Conservation (phyloP, 192 early-diverging fungal genomes). For the Gryganskiella cystojenkinii region DNA sequence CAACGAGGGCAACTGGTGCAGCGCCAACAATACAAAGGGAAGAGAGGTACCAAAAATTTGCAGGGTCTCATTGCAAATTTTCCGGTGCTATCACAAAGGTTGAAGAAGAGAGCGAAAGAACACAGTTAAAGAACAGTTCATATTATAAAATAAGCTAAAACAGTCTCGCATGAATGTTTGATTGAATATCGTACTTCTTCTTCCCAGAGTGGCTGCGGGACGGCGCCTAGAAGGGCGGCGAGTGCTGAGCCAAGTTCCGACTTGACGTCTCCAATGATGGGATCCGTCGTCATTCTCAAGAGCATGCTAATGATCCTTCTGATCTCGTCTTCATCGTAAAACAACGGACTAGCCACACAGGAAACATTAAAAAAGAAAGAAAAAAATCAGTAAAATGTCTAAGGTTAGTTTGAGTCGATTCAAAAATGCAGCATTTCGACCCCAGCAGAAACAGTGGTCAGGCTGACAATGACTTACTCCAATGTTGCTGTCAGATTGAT, state of each 20-base stretch:
- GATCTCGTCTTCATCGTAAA: conserved; percentile 20
- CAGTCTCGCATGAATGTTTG: not conserved
- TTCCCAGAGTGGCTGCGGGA: conserved; percentile 26
- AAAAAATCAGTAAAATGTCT: not conserved
- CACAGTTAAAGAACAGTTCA: not conserved
- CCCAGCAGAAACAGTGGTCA: not conserved
- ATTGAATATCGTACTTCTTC: conserved; percentile 1
- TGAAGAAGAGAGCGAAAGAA: not conserved
- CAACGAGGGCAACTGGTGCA: conserved; percentile 28
- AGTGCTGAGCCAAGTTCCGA: conserved; percentile 30
- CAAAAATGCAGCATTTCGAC: not conserved
- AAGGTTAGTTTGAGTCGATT: not conserved
- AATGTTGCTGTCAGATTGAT: conserved; percentile 41
- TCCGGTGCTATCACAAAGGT: conserved; percentile 14
- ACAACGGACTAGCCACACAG: conserved; percentile 41
- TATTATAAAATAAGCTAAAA: not conserved
- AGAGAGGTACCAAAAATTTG: conserved; percentile 25
- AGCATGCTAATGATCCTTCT: conserved; percentile 29
- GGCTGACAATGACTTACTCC: conserved; percentile 15
- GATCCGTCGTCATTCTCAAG: conserved; percentile 39
- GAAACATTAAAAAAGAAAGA: not conserved
- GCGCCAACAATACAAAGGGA: conserved; percentile 25
- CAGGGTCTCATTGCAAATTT: conserved; percentile 21
- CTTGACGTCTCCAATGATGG: conserved; percentile 45
- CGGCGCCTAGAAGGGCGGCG: conserved; percentile 23